Percentiles rank a stretch among this genome's conserved stretches.
These are phyloP conservation scores for Penicillium sp. DNA, from an alignment of 2,329 filamentous ascomycete genomes.

Conservation along the genomic window DNA sequence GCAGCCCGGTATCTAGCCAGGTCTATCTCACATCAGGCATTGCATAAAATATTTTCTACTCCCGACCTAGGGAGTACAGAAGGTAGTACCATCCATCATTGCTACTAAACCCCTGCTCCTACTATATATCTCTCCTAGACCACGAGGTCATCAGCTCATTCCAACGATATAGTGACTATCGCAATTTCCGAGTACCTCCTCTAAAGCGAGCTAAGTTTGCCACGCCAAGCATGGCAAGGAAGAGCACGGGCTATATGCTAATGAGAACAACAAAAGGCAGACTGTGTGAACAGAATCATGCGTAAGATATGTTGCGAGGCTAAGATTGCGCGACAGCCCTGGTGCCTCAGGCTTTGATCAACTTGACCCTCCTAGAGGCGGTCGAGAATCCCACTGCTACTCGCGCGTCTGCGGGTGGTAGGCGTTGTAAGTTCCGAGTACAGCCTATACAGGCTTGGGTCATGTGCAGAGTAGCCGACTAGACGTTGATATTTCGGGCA, in stretches of 20 bases:
- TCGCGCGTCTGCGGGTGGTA: not conserved
- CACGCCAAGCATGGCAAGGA: conserved; percentile 8
- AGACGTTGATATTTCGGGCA: not conserved
- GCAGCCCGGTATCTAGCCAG: no score
- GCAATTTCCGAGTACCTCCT: not conserved
- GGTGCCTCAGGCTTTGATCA: not conserved
- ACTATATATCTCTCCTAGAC: not conserved
- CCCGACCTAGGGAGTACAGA: no score
- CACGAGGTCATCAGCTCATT: not conserved
- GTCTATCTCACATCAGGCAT: not conserved
- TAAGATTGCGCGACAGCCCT: not conserved
- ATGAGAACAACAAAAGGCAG: not conserved
- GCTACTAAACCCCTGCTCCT: not conserved
- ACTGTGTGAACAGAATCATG: no score
- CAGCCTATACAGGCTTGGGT: not conserved
- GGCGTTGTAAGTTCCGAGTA: not conserved
- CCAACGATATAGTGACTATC: not conserved
- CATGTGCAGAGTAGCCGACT: not conserved
- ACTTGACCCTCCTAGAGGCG: not conserved
- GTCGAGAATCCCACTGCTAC: not conserved
- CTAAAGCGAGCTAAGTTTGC: not conserved
- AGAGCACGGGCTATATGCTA: not conserved
- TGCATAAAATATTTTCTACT: not conserved
- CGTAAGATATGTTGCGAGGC: no score
- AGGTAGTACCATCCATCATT: not conserved